Evolutionary conservation across 495 filamentous ascomycete genomes (phyloP).

Genomic region (Bombardia bombarda): DNA sequence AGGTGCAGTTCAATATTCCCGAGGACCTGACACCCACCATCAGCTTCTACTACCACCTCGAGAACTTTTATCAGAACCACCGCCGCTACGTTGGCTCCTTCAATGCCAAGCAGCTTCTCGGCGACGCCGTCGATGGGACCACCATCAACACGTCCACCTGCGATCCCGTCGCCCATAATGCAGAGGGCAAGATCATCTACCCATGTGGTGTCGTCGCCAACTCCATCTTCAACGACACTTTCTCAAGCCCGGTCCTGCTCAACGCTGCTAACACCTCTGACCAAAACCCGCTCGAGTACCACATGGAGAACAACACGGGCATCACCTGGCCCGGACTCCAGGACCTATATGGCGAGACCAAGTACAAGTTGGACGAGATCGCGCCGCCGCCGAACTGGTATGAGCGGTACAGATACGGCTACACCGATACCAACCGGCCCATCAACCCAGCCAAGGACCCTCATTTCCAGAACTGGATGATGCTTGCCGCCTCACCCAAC

Average conservation of each 20-base stretch:
- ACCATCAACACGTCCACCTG: conserved; percentile 63
- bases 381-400: conserved; percentile 84
- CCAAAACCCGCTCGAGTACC: conserved; percentile 40
- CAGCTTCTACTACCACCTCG: conserved; percentile 86
- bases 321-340: conserved; percentile 84
- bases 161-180: conserved; percentile 58
- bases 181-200: conserved; percentile 64
- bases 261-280: conserved; percentile 24
- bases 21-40: conserved; percentile 71
- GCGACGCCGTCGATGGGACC: conserved; percentile 50
- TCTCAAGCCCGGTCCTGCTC: conserved; percentile 50
- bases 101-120: conserved; percentile 73
- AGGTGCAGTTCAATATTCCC: conserved; percentile 67
- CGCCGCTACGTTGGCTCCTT: conserved; percentile 90
- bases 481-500: conserved; percentile 87
- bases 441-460: conserved; percentile 65
- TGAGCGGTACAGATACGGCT: conserved; percentile 53
- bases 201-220: conserved; percentile 96
- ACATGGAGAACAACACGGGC: conserved; percentile 60
- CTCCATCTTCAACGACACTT: conserved; percentile 95
- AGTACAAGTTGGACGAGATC: conserved; percentile 52
- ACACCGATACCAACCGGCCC: conserved; percentile 52
- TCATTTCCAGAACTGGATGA: conserved; percentile 96
- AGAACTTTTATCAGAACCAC: conserved; percentile 99
- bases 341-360: conserved; percentile 60